phyloP scores from a whole-genome alignment of 768 basidiomycete species.

The Amanita muscaria region DNA sequence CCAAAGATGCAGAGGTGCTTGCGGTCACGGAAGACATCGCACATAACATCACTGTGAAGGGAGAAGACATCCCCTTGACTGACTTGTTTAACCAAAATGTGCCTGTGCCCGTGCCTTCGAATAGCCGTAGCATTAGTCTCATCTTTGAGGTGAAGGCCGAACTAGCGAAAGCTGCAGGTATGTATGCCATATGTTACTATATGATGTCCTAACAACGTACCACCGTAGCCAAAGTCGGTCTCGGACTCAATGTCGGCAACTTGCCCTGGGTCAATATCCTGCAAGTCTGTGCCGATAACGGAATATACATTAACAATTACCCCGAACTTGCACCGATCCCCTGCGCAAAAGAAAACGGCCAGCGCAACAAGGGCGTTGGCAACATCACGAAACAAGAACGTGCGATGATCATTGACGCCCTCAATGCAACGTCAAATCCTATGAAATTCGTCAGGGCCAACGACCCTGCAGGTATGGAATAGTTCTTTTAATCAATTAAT shows the following conservation, averaged over 20 bases:
- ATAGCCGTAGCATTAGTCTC: neutral
- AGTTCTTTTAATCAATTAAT: neutral
- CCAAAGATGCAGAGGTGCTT: no score
- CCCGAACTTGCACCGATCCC: neutral
- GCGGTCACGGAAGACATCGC: no score
- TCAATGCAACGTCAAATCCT: neutral
- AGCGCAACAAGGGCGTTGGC: neutral
- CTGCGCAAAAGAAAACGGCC: neutral
- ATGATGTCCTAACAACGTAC: neutral
- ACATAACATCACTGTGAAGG: no score
- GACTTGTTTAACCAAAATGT: constrained; percentile 21
- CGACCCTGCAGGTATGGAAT: neutral
- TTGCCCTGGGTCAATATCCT: neutral
- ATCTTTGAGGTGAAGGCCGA: neutral
- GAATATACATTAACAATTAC: neutral
- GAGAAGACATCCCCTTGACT: constrained; percentile 11
- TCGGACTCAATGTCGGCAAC: neutral
- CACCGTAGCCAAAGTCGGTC: neutral
- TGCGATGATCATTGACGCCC: neutral
- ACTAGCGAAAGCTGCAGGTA: neutral
- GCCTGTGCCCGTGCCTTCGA: constrained; percentile 20
- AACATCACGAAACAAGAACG: neutral
- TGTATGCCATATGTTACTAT: neutral
- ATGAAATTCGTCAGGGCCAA: neutral
- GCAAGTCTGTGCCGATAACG: neutral